Evolutionary conservation across 495 filamentous ascomycete genomes (phyloP).

Genomic region (Cladorrhinum samala): DNA sequence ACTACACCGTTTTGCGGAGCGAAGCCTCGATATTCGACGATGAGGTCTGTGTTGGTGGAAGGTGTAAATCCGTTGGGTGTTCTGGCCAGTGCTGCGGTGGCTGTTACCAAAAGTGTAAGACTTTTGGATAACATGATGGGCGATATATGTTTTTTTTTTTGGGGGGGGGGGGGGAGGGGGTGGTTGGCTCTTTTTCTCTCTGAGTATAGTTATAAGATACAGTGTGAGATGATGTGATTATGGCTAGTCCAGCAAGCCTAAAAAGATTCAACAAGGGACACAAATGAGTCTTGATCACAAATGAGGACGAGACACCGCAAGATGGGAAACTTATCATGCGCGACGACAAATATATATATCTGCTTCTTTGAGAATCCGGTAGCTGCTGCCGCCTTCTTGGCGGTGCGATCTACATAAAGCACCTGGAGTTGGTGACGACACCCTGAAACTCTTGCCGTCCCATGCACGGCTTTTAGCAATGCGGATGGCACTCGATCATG

Average conservation of each 20-base stretch:
- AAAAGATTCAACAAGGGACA: background rate
- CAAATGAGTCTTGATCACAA: background rate
- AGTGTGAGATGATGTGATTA: too few species aligned
- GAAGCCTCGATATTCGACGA: constrained; percentile 30
- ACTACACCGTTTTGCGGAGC: constrained; percentile 29
- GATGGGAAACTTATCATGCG: too few species aligned
- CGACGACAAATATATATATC: too few species aligned
- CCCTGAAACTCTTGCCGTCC: constrained; percentile 10
- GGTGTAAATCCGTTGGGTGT: constrained; percentile 37
- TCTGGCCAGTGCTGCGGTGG: constrained; percentile 25
- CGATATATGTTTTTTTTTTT: too few species aligned
- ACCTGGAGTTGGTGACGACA: background rate
- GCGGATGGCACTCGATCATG: constrained; percentile 4
- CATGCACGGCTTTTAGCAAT: constrained; percentile 4
- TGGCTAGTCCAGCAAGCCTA: background rate
- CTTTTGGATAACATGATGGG: constrained; percentile 29
- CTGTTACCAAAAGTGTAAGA: constrained; percentile 23
- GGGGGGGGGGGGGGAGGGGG: background rate
- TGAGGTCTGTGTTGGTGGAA: constrained; percentile 23
- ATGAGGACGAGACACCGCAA: background rate
- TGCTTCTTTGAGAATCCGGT: background rate
- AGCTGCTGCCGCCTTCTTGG: background rate
- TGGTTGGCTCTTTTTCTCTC: too few species aligned
- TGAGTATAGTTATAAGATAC: too few species aligned
- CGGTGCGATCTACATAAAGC: constrained; percentile 4